phyloP scores from a whole-genome alignment of 2,329 filamentous ascomycete genomes.

The Drechslerella dactyloides region DNA sequence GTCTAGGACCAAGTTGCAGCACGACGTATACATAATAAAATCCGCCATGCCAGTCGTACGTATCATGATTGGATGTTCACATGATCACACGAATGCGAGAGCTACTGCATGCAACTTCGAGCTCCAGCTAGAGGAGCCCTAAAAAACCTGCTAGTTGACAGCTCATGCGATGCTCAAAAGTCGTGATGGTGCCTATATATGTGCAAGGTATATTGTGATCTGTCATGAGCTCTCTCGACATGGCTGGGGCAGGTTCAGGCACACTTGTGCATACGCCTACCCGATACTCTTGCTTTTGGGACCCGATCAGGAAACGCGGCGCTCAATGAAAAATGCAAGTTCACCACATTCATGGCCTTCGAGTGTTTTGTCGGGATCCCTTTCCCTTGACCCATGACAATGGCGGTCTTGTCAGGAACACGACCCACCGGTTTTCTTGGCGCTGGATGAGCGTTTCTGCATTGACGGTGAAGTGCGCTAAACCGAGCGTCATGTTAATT shows the following conservation, averaged over 20 bases:
- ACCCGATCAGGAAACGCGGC: conserved; percentile 14
- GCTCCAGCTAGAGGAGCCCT: too few relatives aligned
- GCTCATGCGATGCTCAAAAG: too few relatives aligned
- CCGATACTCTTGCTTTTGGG: not conserved
- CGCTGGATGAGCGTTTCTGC: conserved; percentile 4
- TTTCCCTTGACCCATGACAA: conserved; percentile 10
- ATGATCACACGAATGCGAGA: not conserved
- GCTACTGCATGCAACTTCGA: too few relatives aligned
- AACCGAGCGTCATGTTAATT: not conserved
- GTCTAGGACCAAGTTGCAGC: conserved; percentile 1
- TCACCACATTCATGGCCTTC: conserved; percentile 11
- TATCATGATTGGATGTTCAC: not conserved
- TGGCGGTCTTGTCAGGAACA: conserved; percentile 28
- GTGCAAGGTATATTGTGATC: too few relatives aligned
- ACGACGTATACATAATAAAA: conserved; percentile 9
- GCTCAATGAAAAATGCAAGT: not conserved
- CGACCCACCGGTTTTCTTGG: conserved; percentile 10
- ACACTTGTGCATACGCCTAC: conserved; percentile 13
- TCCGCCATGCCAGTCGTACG: conserved; percentile 19
- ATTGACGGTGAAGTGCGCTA: conserved; percentile 27
- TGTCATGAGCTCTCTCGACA: not conserved
- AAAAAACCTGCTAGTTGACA: too few relatives aligned
- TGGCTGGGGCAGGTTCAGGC: conserved; percentile 8
- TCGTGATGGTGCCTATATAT: too few relatives aligned
- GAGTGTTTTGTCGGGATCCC: not conserved